Conservation (phyloP, 1,284 basidiomycete genomes). For the Austropuccinia psidii region DNA sequence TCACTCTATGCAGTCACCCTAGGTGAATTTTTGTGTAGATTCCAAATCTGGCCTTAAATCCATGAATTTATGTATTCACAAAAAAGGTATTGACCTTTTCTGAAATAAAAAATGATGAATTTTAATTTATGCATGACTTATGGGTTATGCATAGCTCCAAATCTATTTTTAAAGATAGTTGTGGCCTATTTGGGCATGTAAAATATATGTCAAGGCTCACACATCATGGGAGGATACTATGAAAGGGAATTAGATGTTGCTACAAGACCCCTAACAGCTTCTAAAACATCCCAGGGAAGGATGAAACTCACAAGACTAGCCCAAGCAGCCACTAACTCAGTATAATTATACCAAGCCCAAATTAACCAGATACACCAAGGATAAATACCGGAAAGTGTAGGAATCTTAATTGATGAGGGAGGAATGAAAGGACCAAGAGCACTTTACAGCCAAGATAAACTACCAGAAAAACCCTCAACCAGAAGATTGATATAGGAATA, state of each 20-base stretch:
- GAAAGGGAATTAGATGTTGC: neutral
- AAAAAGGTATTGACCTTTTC: too few relatives aligned
- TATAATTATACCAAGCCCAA: neutral
- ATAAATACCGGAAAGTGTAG: neutral
- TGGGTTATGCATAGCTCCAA: too few relatives aligned
- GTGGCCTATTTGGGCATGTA: too few relatives aligned
- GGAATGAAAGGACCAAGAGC: neutral
- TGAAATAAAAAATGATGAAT: too few relatives aligned
- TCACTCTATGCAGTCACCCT: too few relatives aligned
- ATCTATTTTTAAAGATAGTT: too few relatives aligned
- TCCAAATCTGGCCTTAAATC: too few relatives aligned
- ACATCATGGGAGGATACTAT: constrained; percentile 14
- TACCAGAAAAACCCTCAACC: neutral
- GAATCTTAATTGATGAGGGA: constrained; percentile 6
- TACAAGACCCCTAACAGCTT: constrained; percentile 7
- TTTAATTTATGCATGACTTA: too few relatives aligned
- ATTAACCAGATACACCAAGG: neutral
- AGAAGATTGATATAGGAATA: constrained; percentile 1
- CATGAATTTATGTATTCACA: too few relatives aligned
- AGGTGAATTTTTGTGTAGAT: too few relatives aligned
- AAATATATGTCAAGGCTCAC: too few relatives aligned
- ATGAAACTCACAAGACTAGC: neutral
- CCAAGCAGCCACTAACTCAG: neutral
- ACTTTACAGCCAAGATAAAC: neutral
- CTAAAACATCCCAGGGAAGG: neutral